These are phyloP conservation scores for Cryphonectria radicalis DNA, from an alignment of 2,329 filamentous ascomycete genomes.

Conservation along the genomic window DNA sequence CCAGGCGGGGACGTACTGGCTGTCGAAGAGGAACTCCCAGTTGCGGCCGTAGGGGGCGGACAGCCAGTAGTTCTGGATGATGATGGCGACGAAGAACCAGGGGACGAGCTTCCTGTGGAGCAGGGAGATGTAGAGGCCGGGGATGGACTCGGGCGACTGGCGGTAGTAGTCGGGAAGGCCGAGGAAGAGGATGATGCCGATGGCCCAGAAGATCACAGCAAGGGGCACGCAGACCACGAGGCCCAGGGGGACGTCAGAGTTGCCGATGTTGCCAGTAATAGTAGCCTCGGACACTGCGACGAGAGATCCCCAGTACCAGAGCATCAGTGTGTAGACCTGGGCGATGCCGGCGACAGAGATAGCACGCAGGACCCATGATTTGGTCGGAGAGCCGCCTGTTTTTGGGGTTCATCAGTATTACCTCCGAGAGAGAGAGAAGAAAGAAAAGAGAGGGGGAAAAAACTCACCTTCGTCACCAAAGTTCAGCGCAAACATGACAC, in stretches of 20 bases:
- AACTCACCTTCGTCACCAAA: slow-evolving; percentile 62
- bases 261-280: slow-evolving; percentile 46
- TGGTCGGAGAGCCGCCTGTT: slow-evolving; percentile 61
- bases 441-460: slow-evolving; percentile 47
- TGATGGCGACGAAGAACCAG: slow-evolving; percentile 69
- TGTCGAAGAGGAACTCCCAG: slow-evolving; percentile 67
- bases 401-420: neutral
- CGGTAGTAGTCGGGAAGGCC: slow-evolving; percentile 72
- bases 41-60: slow-evolving; percentile 69
- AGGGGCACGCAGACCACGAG: slow-evolving; percentile 61
- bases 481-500: slow-evolving; percentile 69
- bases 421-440: slow-evolving; percentile 43
- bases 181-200: slow-evolving; percentile 59
- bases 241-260: slow-evolving; percentile 35
- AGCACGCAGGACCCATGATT: slow-evolving; percentile 70
- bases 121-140: slow-evolving; percentile 67
- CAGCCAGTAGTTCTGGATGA: slow-evolving; percentile 71
- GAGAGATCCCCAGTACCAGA: slow-evolving; percentile 70
- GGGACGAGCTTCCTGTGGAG: slow-evolving; percentile 66
- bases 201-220: slow-evolving; percentile 58
- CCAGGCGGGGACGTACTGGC: slow-evolving; percentile 60
- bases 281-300: slow-evolving; percentile 50
- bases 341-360: slow-evolving; percentile 70
- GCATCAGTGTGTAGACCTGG: slow-evolving; percentile 65
- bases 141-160: slow-evolving; percentile 65